Percentiles rank a stretch among this genome's conserved stretches.
Conservation (phyloP, 768 basidiomycete genomes). For the Boletus vinaceobasis region DNA sequence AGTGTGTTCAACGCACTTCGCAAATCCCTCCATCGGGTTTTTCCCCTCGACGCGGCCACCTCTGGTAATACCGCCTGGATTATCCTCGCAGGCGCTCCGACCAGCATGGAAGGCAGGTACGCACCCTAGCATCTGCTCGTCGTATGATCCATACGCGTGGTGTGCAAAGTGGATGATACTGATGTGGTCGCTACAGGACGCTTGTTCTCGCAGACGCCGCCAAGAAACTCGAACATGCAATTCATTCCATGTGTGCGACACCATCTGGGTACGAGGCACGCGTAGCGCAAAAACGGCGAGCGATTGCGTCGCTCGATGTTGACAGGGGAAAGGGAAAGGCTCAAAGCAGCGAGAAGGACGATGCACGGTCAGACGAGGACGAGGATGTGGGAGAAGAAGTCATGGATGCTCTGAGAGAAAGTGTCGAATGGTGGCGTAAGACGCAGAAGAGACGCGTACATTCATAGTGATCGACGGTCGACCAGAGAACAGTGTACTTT, state of each 20-base stretch:
- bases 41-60: slow-evolving; percentile 8
- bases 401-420: slow-evolving; percentile 4
- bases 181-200: slow-evolving; percentile 30
- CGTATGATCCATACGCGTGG: neutral
- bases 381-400: slow-evolving; percentile 13
- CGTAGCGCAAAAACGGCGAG: slow-evolving; percentile 29
- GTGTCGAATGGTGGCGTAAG: slow-evolving; percentile 6
- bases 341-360: neutral
- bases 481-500: neutral
- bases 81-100: slow-evolving; percentile 10
- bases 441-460: neutral
- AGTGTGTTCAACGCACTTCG: slow-evolving; percentile 39
- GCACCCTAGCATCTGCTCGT: neutral
- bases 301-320: slow-evolving; percentile 32
- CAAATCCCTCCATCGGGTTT: slow-evolving; percentile 32
- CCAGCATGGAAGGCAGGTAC: slow-evolving; percentile 23
- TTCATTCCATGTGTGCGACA: slow-evolving; percentile 49
- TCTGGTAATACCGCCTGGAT: slow-evolving; percentile 28
- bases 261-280: slow-evolving; percentile 46
- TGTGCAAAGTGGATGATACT: neutral
- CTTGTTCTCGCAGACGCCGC: slow-evolving; percentile 41
- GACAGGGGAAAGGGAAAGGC: neutral
- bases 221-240: slow-evolving; percentile 45
- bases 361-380: neutral
- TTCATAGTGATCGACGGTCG: neutral